Evolutionary conservation across 2,329 filamentous ascomycete species (phyloP), one percentile per base, ranked within the genome.

Genomic region (Lecanicillium sp.): DNA sequence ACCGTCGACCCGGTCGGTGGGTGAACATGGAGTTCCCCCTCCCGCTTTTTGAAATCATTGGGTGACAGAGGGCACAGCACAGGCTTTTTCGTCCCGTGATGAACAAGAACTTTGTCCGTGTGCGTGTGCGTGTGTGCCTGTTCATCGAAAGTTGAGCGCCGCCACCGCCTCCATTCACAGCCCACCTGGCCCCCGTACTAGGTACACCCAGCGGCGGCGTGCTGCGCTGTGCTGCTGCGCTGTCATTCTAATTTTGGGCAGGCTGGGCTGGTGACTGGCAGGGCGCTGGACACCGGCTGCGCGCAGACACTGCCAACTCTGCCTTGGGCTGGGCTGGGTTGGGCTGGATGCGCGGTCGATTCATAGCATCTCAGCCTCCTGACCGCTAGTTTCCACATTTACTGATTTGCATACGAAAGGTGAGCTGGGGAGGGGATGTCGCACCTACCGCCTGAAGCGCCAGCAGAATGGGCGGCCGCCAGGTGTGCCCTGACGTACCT

Each of bases 391-490:
- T 46, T 24, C 35, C 26, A 23, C 33, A 26, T n/a, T n/a, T n/a
- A n/a, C n/a, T n/a, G n/a, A n/a, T n/a, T n/a, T n/a, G n/a, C n/a
- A n/a, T n/a, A n/a, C n/a, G n/a, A n/a, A n/a, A n/a, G n/a, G n/a
- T n/a, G n/a, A n/a, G n/a, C n/a, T n/a, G n/a, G n/a, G 35, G 29
- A 27, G 15, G 44, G 14, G 38, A 35, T 26, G 32, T 14, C 24
- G 17, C 32, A 19, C 35, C 44, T 46, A 46, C 44, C 44, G 44
- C 44, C 36, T 39, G 44, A 46, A 46, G 44, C 44, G 44, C 44
- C 44, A 46, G 30, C 19, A 37, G 32, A 38, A 37, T 21, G 44
- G 23, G 17, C 15, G n/a, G 20, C 19, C 33, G 42, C 42, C 42
- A 44, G 23, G 15, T 27, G 23, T 14, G 30, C 42, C 24, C 21